These are phyloP conservation scores for Herpetomonas samuelpessoai DNA, from an alignment of 208 protist species.

Conservation along the genomic window DNA sequence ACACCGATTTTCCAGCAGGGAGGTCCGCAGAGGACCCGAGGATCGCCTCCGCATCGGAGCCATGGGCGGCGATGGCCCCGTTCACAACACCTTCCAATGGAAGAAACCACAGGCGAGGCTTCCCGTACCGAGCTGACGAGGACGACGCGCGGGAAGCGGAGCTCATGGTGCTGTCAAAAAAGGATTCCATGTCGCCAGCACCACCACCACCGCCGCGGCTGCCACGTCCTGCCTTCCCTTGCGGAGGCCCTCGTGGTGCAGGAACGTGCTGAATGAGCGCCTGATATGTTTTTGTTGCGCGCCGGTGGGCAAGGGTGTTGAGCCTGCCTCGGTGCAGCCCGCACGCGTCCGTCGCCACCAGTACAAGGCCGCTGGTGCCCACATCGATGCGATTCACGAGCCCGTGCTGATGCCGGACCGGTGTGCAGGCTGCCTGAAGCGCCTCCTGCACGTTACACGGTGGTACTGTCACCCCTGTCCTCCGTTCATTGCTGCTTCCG, in stretches of 20 bases:
- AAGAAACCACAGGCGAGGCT: constrained; percentile 28
- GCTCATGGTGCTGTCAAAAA: background rate
- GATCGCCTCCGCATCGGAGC: constrained; percentile 1
- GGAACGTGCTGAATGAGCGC: constrained; percentile 54
- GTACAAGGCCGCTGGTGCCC: constrained; percentile 71
- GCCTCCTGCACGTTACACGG: background rate
- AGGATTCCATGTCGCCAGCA: background rate
- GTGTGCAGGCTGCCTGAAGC: constrained; percentile 6
- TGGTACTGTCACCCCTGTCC: background rate
- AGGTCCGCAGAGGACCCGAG: background rate
- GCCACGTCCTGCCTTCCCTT: background rate
- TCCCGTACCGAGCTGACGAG: too few species aligned
- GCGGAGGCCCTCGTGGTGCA: constrained; percentile 3
- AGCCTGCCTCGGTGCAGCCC: constrained; percentile 24
- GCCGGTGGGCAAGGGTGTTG: constrained; percentile 35
- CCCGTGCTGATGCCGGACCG: constrained; percentile 61
- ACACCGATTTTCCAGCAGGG: background rate
- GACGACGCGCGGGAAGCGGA: too few species aligned
- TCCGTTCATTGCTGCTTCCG: background rate
- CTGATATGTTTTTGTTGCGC: constrained; percentile 56
- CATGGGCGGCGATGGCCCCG: constrained; percentile 32
- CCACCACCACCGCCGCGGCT: too few species aligned
- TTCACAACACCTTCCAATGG: constrained; percentile 27
- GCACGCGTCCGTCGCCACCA: constrained; percentile 29
- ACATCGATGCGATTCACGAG: constrained; percentile 85